Evolutionary conservation across 2,329 filamentous ascomycete genomes (phyloP).

Genomic region (Colletotrichum spinosum): DNA sequence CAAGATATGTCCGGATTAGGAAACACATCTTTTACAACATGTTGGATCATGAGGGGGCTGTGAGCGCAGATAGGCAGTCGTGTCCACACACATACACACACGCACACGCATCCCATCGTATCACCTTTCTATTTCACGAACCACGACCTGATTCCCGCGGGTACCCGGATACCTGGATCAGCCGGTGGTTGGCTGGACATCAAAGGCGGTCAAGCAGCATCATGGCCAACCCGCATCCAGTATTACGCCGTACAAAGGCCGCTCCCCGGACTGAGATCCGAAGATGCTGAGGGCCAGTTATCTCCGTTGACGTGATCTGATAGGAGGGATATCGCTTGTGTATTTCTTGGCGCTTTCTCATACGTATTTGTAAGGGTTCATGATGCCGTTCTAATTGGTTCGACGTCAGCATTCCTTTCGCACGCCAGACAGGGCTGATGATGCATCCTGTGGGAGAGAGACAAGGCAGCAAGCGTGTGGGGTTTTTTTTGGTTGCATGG

Average conservation of each 20-base stretch:
- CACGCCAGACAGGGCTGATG: conserved; percentile 32
- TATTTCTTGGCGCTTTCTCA: conserved; percentile 47
- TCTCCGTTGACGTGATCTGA: conserved; percentile 1
- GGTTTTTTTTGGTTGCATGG: conserved; percentile 4
- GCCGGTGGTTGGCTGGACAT: conserved; percentile 4
- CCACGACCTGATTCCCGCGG: background rate
- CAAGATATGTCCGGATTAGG: conserved; percentile 32
- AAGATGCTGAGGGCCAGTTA: background rate
- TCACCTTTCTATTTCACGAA: conserved; percentile 11
- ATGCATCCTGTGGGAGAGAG: background rate
- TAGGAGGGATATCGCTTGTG: conserved; percentile 9
- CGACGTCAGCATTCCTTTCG: conserved; percentile 35
- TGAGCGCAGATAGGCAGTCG: too few relatives aligned
- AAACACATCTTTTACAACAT: conserved; percentile 13
- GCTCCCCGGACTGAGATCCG: conserved; percentile 15
- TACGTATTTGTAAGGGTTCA: conserved; percentile 99
- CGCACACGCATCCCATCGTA: background rate
- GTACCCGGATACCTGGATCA: background rate
- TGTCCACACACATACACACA: background rate
- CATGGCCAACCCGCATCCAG: conserved; percentile 9
- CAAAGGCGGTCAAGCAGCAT: conserved; percentile 12
- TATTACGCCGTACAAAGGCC: background rate
- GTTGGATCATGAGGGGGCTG: background rate
- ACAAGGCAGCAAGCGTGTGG: conserved; percentile 14
- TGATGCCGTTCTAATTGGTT: conserved; percentile 84